Evolutionary conservation across 1,139 yeast species (phyloP).

Genomic region (Saccharomyces hybrid): DNA sequence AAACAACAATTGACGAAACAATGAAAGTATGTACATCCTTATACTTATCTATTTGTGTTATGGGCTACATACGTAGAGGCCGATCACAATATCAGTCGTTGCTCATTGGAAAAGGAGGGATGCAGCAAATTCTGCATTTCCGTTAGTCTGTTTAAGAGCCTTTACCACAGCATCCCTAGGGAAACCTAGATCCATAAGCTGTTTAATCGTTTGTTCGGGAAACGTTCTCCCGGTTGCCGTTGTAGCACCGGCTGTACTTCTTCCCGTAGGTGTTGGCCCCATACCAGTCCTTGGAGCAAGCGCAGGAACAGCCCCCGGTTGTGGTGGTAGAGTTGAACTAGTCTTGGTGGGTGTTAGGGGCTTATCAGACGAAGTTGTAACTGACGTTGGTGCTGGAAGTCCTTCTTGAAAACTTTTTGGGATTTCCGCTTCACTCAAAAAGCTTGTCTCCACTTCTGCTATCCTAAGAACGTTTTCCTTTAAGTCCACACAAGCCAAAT

Average conservation of each 20-base stretch:
- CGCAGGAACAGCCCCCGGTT: constrained; percentile 12
- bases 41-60: not conserved
- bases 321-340: not conserved
- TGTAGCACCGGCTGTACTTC: constrained; percentile 6
- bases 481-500: constrained; percentile 76
- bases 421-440: constrained; percentile 66
- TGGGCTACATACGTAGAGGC: not conserved
- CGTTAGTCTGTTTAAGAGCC: constrained; percentile 61
- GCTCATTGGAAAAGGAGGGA: constrained; percentile 46
- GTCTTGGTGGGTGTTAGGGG: not conserved
- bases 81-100: not conserved
- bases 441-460: constrained; percentile 63
- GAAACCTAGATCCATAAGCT: constrained; percentile 65
- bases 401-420: constrained; percentile 34
- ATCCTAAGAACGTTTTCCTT: constrained; percentile 57
- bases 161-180: constrained; percentile 50
- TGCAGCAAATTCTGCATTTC: constrained; percentile 83
- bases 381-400: constrained; percentile 1
- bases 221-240: constrained; percentile 14
- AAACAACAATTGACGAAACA: not conserved
- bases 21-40: not conserved
- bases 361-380: constrained; percentile 1
- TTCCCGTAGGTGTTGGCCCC: constrained; percentile 17
- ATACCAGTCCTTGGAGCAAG: constrained; percentile 16
- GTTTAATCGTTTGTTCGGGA: constrained; percentile 44